phyloP scores from a whole-genome alignment of 768 basidiomycete genomes.

The Astraeus odoratus region DNA sequence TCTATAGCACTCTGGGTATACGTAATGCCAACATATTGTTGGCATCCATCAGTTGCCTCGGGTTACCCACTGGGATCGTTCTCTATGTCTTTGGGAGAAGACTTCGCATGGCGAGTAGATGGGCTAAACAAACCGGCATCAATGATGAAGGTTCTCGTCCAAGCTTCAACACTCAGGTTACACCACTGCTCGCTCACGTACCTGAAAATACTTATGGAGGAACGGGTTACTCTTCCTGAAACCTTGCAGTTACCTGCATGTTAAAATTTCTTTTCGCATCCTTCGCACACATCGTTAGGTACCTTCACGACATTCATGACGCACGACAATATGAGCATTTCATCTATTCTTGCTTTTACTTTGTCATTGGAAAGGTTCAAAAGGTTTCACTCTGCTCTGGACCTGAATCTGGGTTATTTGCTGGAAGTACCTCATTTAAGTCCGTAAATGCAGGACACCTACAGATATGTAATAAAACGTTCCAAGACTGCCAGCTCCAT shows the following conservation, averaged over 20 bases:
- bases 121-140: neutral
- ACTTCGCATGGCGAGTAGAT: slow-evolving; percentile 1
- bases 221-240: neutral
- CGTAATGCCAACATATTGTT: slow-evolving; percentile 2
- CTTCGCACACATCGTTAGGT: neutral
- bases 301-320: neutral
- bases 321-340: no score
- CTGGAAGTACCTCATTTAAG: no score
- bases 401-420: no score
- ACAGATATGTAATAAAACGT: no score
- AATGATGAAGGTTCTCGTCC: neutral
- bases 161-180: neutral
- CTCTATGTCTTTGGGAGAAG: slow-evolving; percentile 3
- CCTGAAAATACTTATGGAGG: slow-evolving; percentile 2
- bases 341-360: no score
- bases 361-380: no score
- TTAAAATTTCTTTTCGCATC: neutral
- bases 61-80: slow-evolving; percentile 2
- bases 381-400: no score
- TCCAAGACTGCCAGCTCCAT: no score
- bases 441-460: no score
- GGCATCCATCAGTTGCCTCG: slow-evolving; percentile 4
- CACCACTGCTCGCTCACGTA: neutral
- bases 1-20: slow-evolving; percentile 2
- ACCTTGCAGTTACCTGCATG: no score